Base-by-base conservation (phyloP, 164 flowering plant genomes). In the Nymphaea thermarum region DNA sequence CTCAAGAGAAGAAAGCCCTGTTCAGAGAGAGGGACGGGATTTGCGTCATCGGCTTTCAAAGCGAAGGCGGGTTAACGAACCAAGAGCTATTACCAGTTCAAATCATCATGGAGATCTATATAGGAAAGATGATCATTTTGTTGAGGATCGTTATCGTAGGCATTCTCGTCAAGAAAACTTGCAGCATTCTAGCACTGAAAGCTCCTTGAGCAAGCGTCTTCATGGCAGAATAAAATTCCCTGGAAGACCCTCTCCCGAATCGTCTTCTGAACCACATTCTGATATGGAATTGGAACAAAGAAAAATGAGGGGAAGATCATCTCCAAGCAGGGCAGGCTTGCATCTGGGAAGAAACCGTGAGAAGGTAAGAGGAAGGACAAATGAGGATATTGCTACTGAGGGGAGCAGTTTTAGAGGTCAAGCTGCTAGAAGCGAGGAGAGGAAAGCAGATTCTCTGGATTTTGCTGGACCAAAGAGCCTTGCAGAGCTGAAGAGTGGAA, bases 141-240 rank as follows among this genome's bases (percentile, higher is more conserved):
- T 25, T 55, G 86, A 75, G 71, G 88, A 83, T 60, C 80, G 69
- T 70, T 73, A 41, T 65, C 67, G n/a, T 78, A 66, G 73, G 72
- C 65, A 78, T 67, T 61, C 68, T 78, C 66, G 68, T 67, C 75
- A 73, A 25, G 81, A 83, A 71, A 86, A 85, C 60, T 74, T 78
- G 15, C 76, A 59, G 17, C 74, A 72, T 68, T 36, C 74, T 41
- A 70, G 80, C n/a, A 72, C 60, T 17, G 89, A 88, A 70, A 71
- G 74, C 71, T 78, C 91, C n/a, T 45, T 71, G 64, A 73, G 86
- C 73, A 82, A 77, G 43, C 92, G 98, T 42, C 80, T 89, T 43
- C 84, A 79, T 43, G 94, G 92, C 68, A 85, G 92, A 76, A 75
- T 88, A 71, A 81, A 76, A 65, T 78, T 82, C 74, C 87, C 86